A percentile compares a stretch with the other conserved stretches of the same genome.
Conservation (phyloP, 371 early-diverging fungal genomes). For the Rhizomucor pusillus region DNA sequence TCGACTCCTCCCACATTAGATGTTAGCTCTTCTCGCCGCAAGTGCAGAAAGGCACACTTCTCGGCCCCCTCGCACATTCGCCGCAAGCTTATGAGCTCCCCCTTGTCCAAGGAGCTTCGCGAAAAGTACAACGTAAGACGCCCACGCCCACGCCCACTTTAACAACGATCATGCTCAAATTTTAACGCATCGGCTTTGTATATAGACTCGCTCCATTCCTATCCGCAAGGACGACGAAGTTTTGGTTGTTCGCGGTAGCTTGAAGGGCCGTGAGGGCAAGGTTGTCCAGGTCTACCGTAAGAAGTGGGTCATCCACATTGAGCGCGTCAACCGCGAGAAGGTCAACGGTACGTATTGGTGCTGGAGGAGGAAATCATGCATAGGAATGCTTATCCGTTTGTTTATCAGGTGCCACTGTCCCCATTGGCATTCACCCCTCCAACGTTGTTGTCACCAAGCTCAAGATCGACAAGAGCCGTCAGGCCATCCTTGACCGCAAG, state of each 20-base stretch:
- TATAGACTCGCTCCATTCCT: constrained; percentile 90
- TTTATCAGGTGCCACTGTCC: constrained; percentile 67
- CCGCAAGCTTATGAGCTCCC: constrained; percentile 92
- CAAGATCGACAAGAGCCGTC: constrained; percentile 95
- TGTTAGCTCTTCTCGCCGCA: constrained; percentile 92
- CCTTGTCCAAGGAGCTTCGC: constrained; percentile 95
- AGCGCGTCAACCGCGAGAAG: constrained; percentile 94
- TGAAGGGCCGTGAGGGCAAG: constrained; percentile 97
- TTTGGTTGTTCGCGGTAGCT: constrained; percentile 87
- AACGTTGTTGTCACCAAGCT: constrained; percentile 94
- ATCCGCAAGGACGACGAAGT: constrained; percentile 98
- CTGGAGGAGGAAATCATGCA: background rate
- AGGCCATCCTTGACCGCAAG: constrained; percentile 81
- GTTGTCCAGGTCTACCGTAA: constrained; percentile 93
- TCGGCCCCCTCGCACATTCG: constrained; percentile 91
- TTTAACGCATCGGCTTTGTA: background rate
- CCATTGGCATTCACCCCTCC: constrained; percentile 94
- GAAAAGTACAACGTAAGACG: constrained; percentile 87
- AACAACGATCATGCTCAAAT: background rate
- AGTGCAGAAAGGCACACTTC: constrained; percentile 98
- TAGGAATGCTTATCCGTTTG: background rate
- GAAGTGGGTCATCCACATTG: constrained; percentile 97
- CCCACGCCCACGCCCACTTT: background rate
- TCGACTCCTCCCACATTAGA: constrained; percentile 30
- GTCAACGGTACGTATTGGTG: constrained; percentile 66